Base-by-base conservation (phyloP, 1,284 basidiomycete genomes). In the Hemileia vastatrix region DNA sequence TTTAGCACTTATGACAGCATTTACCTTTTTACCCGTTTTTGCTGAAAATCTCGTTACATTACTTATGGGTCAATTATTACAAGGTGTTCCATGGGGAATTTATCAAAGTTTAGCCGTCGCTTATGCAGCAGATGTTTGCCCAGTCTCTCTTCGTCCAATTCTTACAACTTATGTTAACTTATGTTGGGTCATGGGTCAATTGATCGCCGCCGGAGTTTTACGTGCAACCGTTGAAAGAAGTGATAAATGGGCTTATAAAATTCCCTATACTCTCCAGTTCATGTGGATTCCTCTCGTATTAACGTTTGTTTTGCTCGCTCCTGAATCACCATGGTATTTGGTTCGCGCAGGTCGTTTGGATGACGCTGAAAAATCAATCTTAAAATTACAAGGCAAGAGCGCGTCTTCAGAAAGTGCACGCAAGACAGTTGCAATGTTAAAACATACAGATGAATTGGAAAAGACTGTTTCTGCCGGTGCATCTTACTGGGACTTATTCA, bases 41-140 rank as follows among this genome's bases (percentile, higher is more conserved):
- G 76, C 79, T 13, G 64, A 72, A 32, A 73, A 67, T 49, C 68
- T 80, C 40, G 63, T 64, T 23, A 76, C 74, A 64, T 75, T 79
- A 18, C 69, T 74, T 47, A 69, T 73, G 19, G 75, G 76, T n/a
- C 69, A 79, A 66, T 67, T 79, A 32, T 62, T 77, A 27, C 75
- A 74, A 51, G 78, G 77, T 57, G 66, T 78, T 32, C 75, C 77
- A 21, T 79, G 78, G 78, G 78, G 78, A n/a, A 67, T 72, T 44
- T 77, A 76, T 71, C 77, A 79, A 67, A 79, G 79, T 0, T 68
- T 80, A 1, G 79, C 78, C 6, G 78, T 77, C 6, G 72, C 78
- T 0, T 81, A 80, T 64, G 80, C 80, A 15, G 76, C 77, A 36
- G 80, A 81, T 54, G 76, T 81, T 33, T 77, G 76, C 33, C 80